Percentiles rank a stretch among this genome's conserved stretches.
These are phyloP conservation scores for Hemisphaericaspora nanyangensis DNA, from an alignment of 805 yeast species.

Conservation along the genomic window DNA sequence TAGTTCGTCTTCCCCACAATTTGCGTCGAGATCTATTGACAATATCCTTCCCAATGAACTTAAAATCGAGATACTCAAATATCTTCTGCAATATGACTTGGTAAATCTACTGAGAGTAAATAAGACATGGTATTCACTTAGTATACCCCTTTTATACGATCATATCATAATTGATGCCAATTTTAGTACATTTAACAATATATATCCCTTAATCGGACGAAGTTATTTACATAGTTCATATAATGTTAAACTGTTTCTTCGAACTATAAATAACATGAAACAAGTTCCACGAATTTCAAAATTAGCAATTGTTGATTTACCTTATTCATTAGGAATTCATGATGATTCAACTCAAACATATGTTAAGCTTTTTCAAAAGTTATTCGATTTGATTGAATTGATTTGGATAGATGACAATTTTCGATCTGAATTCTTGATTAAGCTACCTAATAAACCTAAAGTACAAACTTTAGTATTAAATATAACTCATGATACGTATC, in stretches of 20 bases:
- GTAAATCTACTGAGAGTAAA: conserved; percentile 27
- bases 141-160: conserved; percentile 35
- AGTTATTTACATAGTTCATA: conserved; percentile 36
- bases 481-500: conserved; percentile 22
- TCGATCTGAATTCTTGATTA: conserved; percentile 22
- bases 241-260: conserved; percentile 36
- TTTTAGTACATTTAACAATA: conserved; percentile 29
- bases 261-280: conserved; percentile 8
- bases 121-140: conserved; percentile 24
- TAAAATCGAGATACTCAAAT: conserved; percentile 24
- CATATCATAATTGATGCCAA: conserved; percentile 36
- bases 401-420: conserved; percentile 31
- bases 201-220: conserved; percentile 10
- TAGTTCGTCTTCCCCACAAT: not conserved
- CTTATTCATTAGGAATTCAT: conserved; percentile 38
- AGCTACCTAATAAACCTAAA: conserved; percentile 24
- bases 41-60: conserved; percentile 38
- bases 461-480: conserved; percentile 26
- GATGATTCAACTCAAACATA: conserved; percentile 29
- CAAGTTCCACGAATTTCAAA: conserved; percentile 12
- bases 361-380: conserved; percentile 18
- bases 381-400: conserved; percentile 24
- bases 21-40: too few species aligned
- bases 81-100: conserved; percentile 37
- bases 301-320: conserved; percentile 34